Base-by-base conservation (phyloP, 2,329 filamentous ascomycete species). In the Trichoderma breve region DNA sequence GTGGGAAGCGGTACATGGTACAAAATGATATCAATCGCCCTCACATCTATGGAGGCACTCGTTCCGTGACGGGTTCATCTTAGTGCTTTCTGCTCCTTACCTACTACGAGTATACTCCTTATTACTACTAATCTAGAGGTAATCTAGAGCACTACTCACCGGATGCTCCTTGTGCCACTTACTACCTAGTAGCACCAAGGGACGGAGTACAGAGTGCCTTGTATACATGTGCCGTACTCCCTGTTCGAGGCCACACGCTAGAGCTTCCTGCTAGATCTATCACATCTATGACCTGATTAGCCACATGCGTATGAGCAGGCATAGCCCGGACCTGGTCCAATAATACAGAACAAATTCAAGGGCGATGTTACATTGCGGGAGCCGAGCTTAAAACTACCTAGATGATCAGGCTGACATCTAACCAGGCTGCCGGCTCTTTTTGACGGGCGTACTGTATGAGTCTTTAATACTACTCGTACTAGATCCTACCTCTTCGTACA, bases 221-320 rank as follows among this genome's bases (percentile, higher is more conserved):
- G 28, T 21, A 18, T 21, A 11, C 51, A 28, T 39, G 64, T 57
- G 34, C 55, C 34, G 65, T 60, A 30, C 36, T 60, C 66, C 55
- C 66, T 51, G 26, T 57, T 39, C 57, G 47, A 12, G n/a, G 57
- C 32, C 39, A 36, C 63, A 61, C 70, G 43, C 70, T 68, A 72
- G 43, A 62, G 47, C n/a, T 63, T 53, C 53, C 58, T 72, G 43
- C 71, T 58, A 72, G 71, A 72, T 72, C 71, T 70, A 61, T 72
- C 71, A 70, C 34, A 72, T 64, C 65, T 70, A 51, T 70, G 53
- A 64, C 65, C 34, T 72, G 71, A 70, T 70, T 65, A 70, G 60
- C 71, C 61, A 47, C 65, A 39, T 64, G 47, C 71, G 43, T 68
- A 32, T 51, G 36, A 60, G 21, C 43, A 53, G 47, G 58, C 69